phyloP scores from a whole-genome alignment of 352 stramenopile genomes.

The Saprolegnia parasitica region DNA sequence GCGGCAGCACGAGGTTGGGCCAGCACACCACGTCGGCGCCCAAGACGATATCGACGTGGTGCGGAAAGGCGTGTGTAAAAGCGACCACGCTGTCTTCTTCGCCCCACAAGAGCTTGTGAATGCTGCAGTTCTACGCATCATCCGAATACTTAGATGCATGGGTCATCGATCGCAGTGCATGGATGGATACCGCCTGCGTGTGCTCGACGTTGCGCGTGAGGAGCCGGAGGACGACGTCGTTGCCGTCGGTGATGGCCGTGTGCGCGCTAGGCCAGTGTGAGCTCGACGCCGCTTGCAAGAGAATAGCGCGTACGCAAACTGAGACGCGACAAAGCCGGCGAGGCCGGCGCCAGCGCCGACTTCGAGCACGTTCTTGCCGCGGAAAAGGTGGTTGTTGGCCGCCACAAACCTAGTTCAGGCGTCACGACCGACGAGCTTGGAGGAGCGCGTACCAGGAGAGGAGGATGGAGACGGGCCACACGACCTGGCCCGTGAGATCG shows the following conservation, averaged over 20 bases:
- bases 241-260: constrained; percentile 63
- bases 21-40: constrained; percentile 71
- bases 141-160: neutral
- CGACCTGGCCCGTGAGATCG: constrained; percentile 70
- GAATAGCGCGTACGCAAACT: constrained; percentile 43
- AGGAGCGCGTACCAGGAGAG: constrained; percentile 37
- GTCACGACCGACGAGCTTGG: constrained; percentile 7
- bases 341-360: constrained; percentile 50
- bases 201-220: constrained; percentile 42
- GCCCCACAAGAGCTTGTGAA: constrained; percentile 47
- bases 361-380: constrained; percentile 48
- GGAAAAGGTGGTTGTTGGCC: constrained; percentile 36
- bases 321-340: constrained; percentile 52
- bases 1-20: constrained; percentile 60
- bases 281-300: no score
- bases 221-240: constrained; percentile 62
- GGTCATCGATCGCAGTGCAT: neutral
- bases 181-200: constrained; percentile 7
- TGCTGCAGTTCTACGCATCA: constrained; percentile 19
- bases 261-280: constrained; percentile 37
- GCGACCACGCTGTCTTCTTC: constrained; percentile 39
- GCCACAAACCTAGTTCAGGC: constrained; percentile 31
- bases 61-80: constrained; percentile 45
- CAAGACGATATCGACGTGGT: constrained; percentile 54
- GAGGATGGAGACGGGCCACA: constrained; percentile 67